Evolutionary conservation across 2,329 filamentous ascomycete genomes (phyloP), one percentile per base, ranked within the genome.

Genomic region (Colletotrichum cuscutae): DNA sequence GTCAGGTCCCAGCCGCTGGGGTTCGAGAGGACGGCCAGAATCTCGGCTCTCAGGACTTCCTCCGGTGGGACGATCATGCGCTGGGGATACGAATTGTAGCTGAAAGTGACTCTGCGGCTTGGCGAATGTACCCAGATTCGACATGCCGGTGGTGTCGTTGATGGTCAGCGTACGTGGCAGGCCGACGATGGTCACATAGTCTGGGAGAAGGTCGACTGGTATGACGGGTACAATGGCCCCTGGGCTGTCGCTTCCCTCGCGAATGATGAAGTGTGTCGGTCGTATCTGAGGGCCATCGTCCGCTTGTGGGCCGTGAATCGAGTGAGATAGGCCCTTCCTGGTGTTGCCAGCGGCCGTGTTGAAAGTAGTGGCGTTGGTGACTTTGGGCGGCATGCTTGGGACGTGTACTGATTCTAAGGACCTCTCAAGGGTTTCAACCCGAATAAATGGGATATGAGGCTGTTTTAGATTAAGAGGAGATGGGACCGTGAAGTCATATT

Each of bases 201-300:
- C 77, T 0, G 88, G 88, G 0, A 90, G 83, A 72, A 89, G 82
- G 76, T 90, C 88, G 13, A 85, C 78, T 0, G 88, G 83, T n/a
- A 90, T 82, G n/a, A 90, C 82, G 7, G 88, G 89, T 1, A 90
- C 87, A 4, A 87, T 82, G 7, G 79, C 77, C 3, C 81, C 82
- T 0, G 79, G 81, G 2, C 82, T 30, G 22, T 30, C 46, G 2
- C 82, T 30, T 19, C 58, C 46, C 13, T 70, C 64, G 49, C 85
- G 82, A 70, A 85, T 79, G 49, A 88, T 72, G 77, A 86, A 87
- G 76, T 85, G 81, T 9, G 75, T 76, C 4, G 79, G 80, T 4
- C 72, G 70, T 22, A 78, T 73, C 2, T 26, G 26, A 15, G 37
- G n/a, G 7, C 22, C 22, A 13, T 28, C 42, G 15, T 62, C 56